A percentile compares a stretch with the other conserved stretches of the same genome.
Conservation (phyloP, 2,329 filamentous ascomycete genomes). For the Emmonsiellopsis sp. region DNA sequence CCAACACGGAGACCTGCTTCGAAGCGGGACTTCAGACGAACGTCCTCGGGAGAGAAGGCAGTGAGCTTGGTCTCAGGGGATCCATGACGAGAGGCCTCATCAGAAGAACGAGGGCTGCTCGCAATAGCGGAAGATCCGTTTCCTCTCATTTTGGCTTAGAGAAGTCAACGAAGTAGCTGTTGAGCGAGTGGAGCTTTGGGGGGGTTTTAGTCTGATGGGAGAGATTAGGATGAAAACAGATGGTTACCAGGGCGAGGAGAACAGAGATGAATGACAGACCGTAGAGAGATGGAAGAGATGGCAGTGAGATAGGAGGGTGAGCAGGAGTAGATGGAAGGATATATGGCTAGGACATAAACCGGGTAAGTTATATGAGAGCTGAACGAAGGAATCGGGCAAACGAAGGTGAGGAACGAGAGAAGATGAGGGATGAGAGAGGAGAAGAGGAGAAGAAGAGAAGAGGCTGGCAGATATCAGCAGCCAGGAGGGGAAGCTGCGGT, state of each 20-base stretch:
- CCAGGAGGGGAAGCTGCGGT: background rate
- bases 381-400: background rate
- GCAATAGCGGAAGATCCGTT: constrained; percentile 19
- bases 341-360: constrained; percentile 1
- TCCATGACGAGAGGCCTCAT: constrained; percentile 48
- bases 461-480: background rate
- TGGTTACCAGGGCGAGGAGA: background rate
- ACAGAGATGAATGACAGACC: constrained; percentile 4
- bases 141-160: constrained; percentile 15
- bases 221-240: background rate
- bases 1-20: constrained; percentile 11
- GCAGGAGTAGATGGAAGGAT: constrained; percentile 1
- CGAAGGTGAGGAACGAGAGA: background rate
- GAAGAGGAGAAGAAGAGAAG: background rate
- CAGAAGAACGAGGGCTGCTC: constrained; percentile 32
- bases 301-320: constrained; percentile 1
- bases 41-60: constrained; percentile 53
- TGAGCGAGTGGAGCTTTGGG: background rate
- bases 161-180: background rate
- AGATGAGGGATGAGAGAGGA: background rate
- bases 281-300: background rate
- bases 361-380: background rate
- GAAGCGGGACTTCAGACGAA: constrained; percentile 30
- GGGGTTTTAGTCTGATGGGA: background rate
- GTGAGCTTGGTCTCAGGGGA: constrained; percentile 58